These are phyloP conservation scores for Solanum bulbocastanum DNA, from an alignment of 257 asterid species.

Conservation along the genomic window DNA sequence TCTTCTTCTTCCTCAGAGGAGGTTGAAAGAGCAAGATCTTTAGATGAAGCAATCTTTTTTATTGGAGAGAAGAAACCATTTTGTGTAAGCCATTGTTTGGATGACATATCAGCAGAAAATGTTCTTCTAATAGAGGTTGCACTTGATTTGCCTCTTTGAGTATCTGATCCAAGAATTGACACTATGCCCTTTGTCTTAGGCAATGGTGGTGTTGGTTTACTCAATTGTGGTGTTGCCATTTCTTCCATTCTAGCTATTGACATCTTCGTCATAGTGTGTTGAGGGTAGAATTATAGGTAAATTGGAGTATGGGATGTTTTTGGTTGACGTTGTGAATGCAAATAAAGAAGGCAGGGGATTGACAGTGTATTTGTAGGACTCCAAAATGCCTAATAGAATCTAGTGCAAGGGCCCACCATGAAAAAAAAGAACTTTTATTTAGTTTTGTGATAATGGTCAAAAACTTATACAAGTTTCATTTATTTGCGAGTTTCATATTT, in stretches of 20 bases:
- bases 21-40: slow-evolving; percentile 1
- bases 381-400: slow-evolving; percentile 22
- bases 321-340: slow-evolving; percentile 25
- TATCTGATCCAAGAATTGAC: neutral
- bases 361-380: slow-evolving; percentile 60
- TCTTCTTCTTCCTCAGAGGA: slow-evolving; percentile 20
- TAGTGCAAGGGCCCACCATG: slow-evolving; percentile 38
- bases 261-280: neutral
- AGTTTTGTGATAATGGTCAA: neutral
- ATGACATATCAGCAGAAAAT: slow-evolving; percentile 36
- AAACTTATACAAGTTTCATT: neutral
- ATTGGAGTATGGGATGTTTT: neutral
- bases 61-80: slow-evolving; percentile 16
- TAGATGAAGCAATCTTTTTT: slow-evolving; percentile 22
- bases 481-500: neutral
- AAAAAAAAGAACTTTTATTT: neutral
- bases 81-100: slow-evolving; percentile 26
- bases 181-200: slow-evolving; percentile 34
- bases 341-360: slow-evolving; percentile 12
- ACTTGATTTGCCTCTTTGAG: neutral
- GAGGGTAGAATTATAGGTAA: neutral
- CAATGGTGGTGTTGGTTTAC: neutral
- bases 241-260: slow-evolving; percentile 1
- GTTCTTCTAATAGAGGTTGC: slow-evolving; percentile 12
- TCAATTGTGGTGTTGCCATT: neutral